These are phyloP conservation scores for Fusarium equiseti DNA, from an alignment of 2,329 filamentous ascomycete species.

Conservation along the genomic window DNA sequence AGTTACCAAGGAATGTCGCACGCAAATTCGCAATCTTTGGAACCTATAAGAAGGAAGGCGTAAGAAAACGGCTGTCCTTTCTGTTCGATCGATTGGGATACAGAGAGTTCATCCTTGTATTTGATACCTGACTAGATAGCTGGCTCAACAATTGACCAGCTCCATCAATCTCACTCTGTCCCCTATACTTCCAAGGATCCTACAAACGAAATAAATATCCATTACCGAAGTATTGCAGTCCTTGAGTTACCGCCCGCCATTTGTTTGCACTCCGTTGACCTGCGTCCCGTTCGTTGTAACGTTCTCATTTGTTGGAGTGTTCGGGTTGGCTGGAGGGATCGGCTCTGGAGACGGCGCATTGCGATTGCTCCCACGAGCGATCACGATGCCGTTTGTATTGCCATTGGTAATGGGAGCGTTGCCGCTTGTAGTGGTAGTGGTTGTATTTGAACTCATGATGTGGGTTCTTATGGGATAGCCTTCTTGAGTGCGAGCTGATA, in stretches of 20 bases:
- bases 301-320: background rate
- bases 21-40: background rate
- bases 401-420: background rate
- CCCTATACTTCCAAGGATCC: background rate
- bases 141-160: background rate
- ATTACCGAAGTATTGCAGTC: rapidly evolving
- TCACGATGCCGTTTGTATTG: background rate
- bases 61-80: background rate
- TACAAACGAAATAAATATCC: background rate
- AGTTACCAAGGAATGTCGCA: background rate
- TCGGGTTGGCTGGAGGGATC: background rate
- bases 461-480: rapidly evolving
- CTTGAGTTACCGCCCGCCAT: background rate
- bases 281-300: background rate
- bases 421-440: background rate
- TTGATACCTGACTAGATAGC: background rate
- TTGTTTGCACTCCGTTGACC: background rate
- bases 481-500: background rate
- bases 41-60: rapidly evolving
- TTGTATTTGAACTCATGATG: background rate
- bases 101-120: background rate
- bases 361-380: background rate
- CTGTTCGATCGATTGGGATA: background rate
- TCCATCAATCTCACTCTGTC: background rate
- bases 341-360: background rate